Evolutionary conservation across 306 rosid species (phyloP), one percentile per base, ranked within the genome.

Genomic region (Prunus mira): DNA sequence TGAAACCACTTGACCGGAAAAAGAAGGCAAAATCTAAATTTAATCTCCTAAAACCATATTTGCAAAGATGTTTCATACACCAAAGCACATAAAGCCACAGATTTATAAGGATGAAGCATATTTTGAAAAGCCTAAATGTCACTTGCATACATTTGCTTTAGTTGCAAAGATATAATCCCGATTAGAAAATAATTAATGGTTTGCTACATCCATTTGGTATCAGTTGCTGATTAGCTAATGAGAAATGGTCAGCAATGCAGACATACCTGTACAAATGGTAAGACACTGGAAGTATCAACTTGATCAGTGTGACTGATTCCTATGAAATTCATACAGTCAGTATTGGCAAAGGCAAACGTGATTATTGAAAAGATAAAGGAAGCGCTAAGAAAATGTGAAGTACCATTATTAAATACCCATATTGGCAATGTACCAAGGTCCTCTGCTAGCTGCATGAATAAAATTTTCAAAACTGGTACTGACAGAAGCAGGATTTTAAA

Each of bases 351-450:
- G 75, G 71, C 27, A 45, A 71, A 49, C 12, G 3, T 17, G 5
- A 20, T 60, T 25, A 18, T 63, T 38, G 2, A 34, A 82, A 52
- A 41, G 18, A 55, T 67, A 77, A 27, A 69, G 45, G 12, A 82
- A 62, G 65, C 25, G 56, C 13, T 32, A 78, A 82, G 50, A 13
- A 68, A 41, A 58, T 41, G 71, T 4, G 43, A 71, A 57, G 67
- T 91, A 94, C 98, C 98, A 75, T 91, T 94, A 78, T 94, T 94
- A 82, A 91, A 88, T n/a, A 94, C 98, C 98, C 98, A 94, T 63
- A 94, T 79, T 71, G 98, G 98, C 72, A 64, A 63, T 60, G 98
- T 56, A 49, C 80, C 93, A 80, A 94, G 90, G 76, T 94, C 97
- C 82, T 94, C 98, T 45, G 95, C 82, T 50, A 94, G 91, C 98